Percentiles rank a stretch among this genome's conserved stretches.
Conservation (phyloP, 2,329 filamentous ascomycete genomes). For the Immersiporthe knoxdaviesiana region DNA sequence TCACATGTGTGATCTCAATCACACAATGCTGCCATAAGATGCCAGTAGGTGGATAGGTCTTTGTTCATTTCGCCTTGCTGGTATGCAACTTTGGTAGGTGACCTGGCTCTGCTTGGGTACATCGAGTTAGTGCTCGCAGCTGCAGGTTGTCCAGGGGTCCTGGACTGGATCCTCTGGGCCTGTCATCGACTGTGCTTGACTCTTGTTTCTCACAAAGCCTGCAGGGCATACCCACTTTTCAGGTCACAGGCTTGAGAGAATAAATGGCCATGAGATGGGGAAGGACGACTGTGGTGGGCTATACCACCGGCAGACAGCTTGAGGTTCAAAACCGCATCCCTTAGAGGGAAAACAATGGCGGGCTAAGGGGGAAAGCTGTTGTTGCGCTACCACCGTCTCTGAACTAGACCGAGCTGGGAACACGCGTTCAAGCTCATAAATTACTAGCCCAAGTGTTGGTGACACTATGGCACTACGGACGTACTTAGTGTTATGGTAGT, state of each 20-base stretch:
- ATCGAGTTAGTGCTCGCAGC: background rate
- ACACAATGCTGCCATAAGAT: background rate
- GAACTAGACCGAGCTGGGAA: background rate
- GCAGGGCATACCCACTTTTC: background rate
- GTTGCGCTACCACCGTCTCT: background rate
- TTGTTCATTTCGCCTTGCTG: background rate
- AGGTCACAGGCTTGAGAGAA: background rate
- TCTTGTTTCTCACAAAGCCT: background rate
- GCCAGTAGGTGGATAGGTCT: background rate
- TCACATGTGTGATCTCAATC: conserved; percentile 2
- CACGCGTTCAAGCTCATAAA: background rate
- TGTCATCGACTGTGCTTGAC: background rate
- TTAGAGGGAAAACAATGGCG: background rate
- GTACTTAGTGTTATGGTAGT: too few relatives aligned
- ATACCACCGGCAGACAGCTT: background rate
- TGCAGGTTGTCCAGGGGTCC: background rate
- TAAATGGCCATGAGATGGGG: background rate
- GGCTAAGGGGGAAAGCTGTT: background rate
- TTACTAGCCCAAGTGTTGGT: background rate
- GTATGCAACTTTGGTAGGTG: background rate
- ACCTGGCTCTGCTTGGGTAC: background rate
- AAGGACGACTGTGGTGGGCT: background rate
- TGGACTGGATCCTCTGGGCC: conserved; percentile 4
- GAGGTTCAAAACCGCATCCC: background rate
- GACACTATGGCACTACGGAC: background rate